Evolutionary conservation across 345 rosid genomes (phyloP), one percentile per base, ranked within the genome.

Genomic region (Durio zibethinus): DNA sequence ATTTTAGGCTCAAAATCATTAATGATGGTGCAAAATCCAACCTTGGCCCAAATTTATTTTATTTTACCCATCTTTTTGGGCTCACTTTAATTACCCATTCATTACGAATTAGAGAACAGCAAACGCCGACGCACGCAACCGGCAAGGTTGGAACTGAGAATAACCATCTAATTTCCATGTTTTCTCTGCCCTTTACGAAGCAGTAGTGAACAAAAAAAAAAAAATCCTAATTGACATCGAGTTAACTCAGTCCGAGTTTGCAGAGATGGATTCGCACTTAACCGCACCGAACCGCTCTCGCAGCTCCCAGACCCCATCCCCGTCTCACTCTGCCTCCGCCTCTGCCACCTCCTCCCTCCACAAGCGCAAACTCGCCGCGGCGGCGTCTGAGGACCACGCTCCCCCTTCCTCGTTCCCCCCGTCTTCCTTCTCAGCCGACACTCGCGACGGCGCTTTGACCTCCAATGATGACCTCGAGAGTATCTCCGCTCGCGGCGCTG

Each of bases 401-500:
- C 97, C 97, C 14, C 97, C 84, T 12, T 69, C 85, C n/a, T 71
- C 91, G 10, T 91, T 92, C 76, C 91, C 90, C 70, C 97, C 98
- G 8, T 90, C 98, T 21, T 92, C 99, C 72, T 87, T 93, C 83
- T 93, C 99, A 36, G 94, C 98, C 11, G 97, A 91, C 82, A 94
- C 98, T 16, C 96, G 98, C 25, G 97, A 94, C 82, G 97, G 98
- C 33, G 94, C 97, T 4, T 79, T 94, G 47, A 93, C 97, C 65
- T 92, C 98, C 74, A 93, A 92, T 73, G 99, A 96, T 71, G 99
- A 96, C 86, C 97, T 96, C 59, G 98, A 94, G 89, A 94, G 97
- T 86, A 90, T 97, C 80, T 97, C 99, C 12, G 98, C 97, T 10
- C 96, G 97, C 33, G 97, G 93, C 20, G 94, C 87, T 0, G 90